phyloP scores from a whole-genome alignment of 73 alveolate species.

The Paramecium octaurelia region DNA sequence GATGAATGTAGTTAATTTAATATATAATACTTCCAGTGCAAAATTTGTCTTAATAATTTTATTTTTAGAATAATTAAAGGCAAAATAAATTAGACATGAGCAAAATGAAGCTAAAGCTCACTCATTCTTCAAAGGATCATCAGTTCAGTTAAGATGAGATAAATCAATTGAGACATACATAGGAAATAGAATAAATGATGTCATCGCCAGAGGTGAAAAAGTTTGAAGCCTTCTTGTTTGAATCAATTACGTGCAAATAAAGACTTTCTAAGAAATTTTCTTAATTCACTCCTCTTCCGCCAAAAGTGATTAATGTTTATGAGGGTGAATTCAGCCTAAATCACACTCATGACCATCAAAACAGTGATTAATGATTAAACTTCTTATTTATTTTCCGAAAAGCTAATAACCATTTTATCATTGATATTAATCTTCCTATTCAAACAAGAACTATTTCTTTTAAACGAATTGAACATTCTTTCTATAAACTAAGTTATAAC shows the following conservation, averaged over 20 bases:
- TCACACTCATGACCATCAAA: not conserved
- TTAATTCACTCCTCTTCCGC: not conserved
- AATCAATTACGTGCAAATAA: not conserved
- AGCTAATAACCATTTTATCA: not conserved
- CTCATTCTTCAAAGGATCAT: not conserved
- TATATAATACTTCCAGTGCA: not conserved
- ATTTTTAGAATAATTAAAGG: not conserved
- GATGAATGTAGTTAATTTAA: no score
- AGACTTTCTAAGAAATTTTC: not conserved
- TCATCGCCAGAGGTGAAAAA: constrained; percentile 8
- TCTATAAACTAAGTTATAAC: not conserved
- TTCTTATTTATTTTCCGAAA: not conserved
- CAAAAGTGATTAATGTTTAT: not conserved
- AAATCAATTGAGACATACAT: not conserved
- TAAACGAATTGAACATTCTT: not conserved
- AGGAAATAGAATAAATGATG: not conserved
- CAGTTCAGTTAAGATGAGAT: not conserved
- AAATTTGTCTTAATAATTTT: not conserved
- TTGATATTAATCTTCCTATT: not conserved
- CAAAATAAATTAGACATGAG: not conserved
- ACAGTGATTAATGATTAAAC: not conserved
- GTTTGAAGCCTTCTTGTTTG: not conserved
- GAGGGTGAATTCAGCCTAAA: not conserved
- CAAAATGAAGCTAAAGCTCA: not conserved
- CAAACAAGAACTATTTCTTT: not conserved